Evolutionary conservation across 2,329 filamentous ascomycete genomes (phyloP).

Genomic region (Exophiala sideris): DNA sequence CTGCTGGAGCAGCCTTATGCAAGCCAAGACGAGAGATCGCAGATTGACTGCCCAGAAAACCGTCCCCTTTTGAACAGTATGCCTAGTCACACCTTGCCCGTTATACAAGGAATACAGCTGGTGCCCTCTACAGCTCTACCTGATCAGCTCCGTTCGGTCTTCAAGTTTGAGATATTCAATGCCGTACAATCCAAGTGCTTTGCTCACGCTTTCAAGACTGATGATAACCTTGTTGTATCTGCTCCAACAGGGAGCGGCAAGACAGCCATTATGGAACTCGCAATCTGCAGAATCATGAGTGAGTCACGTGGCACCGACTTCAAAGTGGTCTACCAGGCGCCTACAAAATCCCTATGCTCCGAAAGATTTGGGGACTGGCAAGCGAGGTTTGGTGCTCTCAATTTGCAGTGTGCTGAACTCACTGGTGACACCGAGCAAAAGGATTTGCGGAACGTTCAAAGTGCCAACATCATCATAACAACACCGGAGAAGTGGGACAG

Average conservation of each 20-base stretch:
- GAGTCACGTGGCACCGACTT: constrained; percentile 57
- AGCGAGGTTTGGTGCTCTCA: constrained; percentile 66
- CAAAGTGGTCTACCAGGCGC: constrained; percentile 82
- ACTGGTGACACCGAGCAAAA: constrained; percentile 73
- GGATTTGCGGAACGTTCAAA: constrained; percentile 66
- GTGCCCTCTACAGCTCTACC: constrained; percentile 61
- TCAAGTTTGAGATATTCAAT: constrained; percentile 74
- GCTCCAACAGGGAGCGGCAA: constrained; percentile 85
- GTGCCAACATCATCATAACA: constrained; percentile 77
- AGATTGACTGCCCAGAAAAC: background rate
- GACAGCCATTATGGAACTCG: constrained; percentile 75
- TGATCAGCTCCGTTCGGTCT: constrained; percentile 66
- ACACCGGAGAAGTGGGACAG: constrained; percentile 93
- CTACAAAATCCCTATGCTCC: constrained; percentile 76
- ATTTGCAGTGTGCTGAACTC: constrained; percentile 69
- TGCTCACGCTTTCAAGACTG: constrained; percentile 59
- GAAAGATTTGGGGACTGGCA: constrained; percentile 76
- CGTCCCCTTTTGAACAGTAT: background rate
- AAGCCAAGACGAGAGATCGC: background rate
- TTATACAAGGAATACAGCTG: constrained; percentile 59
- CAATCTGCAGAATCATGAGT: constrained; percentile 69
- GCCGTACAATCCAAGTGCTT: constrained; percentile 81
- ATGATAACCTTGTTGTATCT: constrained; percentile 74
- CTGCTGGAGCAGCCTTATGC: background rate
- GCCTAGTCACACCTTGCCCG: constrained; percentile 31